Percentiles rank a stretch among this genome's conserved stretches.
Evolutionary conservation across 306 rosid species (phyloP).

Genomic region (Prosopis cineraria): DNA sequence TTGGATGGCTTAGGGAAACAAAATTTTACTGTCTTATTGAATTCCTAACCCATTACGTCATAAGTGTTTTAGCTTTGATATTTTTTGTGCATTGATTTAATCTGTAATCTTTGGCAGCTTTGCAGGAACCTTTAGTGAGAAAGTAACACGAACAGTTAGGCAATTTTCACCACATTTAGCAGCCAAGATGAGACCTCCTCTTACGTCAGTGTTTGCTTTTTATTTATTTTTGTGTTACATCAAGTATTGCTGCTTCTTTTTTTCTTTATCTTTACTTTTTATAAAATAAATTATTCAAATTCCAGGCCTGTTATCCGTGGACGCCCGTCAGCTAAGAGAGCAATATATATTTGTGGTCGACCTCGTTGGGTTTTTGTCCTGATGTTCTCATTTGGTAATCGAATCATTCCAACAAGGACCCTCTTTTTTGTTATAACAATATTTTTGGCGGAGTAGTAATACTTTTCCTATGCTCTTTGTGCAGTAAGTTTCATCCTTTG

Average conservation of each 20-base stretch:
- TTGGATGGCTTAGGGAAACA: not conserved
- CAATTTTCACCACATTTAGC: slow-evolving; percentile 95
- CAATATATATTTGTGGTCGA: slow-evolving; percentile 83
- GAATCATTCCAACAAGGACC: slow-evolving; percentile 9
- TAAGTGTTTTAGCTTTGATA: slow-evolving; percentile 12
- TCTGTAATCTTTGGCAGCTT: slow-evolving; percentile 58
- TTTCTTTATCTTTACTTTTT: not conserved
- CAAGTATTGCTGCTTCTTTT: slow-evolving; percentile 20
- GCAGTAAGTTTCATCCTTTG: slow-evolving; percentile 81
- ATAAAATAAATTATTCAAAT: slow-evolving; percentile 32
- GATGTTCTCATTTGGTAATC: slow-evolving; percentile 75
- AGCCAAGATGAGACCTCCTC: slow-evolving; percentile 98
- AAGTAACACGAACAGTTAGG: slow-evolving; percentile 82
- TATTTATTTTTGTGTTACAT: slow-evolving; percentile 1
- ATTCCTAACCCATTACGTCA: not conserved
- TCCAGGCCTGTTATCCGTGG: slow-evolving; percentile 99
- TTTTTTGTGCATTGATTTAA: slow-evolving; percentile 19
- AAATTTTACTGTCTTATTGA: not conserved
- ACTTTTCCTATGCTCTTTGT: slow-evolving; percentile 9
- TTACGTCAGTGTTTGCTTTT: slow-evolving; percentile 65
- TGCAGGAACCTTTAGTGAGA: slow-evolving; percentile 98
- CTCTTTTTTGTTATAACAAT: slow-evolving; percentile 19
- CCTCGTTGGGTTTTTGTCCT: slow-evolving; percentile 93
- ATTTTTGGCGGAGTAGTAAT: slow-evolving; percentile 5
- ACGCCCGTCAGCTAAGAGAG: slow-evolving; percentile 91